Conservation (phyloP, 2,329 filamentous ascomycete species). For the Ilyonectria mors-panacis region DNA sequence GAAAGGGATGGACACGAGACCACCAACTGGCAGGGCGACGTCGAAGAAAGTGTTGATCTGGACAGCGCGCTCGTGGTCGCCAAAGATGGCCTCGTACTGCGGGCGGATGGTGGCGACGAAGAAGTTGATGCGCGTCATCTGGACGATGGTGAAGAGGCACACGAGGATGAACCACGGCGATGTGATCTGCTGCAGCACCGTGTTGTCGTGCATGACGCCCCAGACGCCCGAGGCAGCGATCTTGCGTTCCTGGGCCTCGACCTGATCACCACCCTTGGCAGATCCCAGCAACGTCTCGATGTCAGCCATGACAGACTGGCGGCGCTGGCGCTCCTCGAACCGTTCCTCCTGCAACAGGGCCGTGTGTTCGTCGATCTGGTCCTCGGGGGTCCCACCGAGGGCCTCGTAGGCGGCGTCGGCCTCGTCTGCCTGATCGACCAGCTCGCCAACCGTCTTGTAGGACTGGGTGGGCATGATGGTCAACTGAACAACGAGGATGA, state of each 20-base stretch:
- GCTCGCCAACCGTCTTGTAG: slow-evolving; percentile 89
- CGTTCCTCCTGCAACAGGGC: slow-evolving; percentile 70
- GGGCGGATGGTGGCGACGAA: slow-evolving; percentile 89
- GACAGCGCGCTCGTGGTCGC: slow-evolving; percentile 71
- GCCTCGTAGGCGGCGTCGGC: slow-evolving; percentile 53
- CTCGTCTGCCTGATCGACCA: slow-evolving; percentile 80
- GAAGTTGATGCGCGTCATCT: slow-evolving; percentile 90
- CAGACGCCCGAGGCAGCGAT: slow-evolving; percentile 84
- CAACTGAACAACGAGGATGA: slow-evolving; percentile 77
- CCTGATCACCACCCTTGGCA: slow-evolving; percentile 72
- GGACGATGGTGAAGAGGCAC: slow-evolving; percentile 82
- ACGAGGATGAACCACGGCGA: slow-evolving; percentile 90
- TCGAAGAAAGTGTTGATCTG: slow-evolving; percentile 89
- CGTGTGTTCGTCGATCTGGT: slow-evolving; percentile 72
- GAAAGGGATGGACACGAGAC: slow-evolving; percentile 87
- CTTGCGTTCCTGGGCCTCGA: slow-evolving; percentile 77
- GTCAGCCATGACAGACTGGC: slow-evolving; percentile 76
- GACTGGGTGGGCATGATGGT: slow-evolving; percentile 81
- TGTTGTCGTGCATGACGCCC: slow-evolving; percentile 84
- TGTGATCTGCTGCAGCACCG: slow-evolving; percentile 79
- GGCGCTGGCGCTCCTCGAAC: slow-evolving; percentile 71
- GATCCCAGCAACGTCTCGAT: slow-evolving; percentile 82
- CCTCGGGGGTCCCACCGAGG: slow-evolving; percentile 56
- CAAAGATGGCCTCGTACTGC: slow-evolving; percentile 85
- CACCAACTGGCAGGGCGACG: slow-evolving; percentile 82